A percentile compares a stretch with the other conserved stretches of the same genome.
Conservation (phyloP, 2,329 filamentous ascomycete genomes). For the Pseudogymnoascus sp. region DNA sequence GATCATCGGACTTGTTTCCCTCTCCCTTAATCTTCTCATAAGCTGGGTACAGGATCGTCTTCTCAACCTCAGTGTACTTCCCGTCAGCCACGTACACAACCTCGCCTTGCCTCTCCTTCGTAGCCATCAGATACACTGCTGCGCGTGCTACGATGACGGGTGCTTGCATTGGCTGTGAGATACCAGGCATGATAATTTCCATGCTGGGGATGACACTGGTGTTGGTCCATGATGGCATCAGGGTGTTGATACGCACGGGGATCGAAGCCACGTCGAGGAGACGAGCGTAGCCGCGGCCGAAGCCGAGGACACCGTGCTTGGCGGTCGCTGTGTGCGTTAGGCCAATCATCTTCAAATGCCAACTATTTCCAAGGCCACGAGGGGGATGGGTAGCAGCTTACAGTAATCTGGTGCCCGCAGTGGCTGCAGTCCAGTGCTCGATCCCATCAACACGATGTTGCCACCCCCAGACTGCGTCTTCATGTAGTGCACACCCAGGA, state of each 20-base stretch:
- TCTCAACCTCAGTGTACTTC: slow-evolving; percentile 49
- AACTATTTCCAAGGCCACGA: background rate
- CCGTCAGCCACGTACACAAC: slow-evolving; percentile 46
- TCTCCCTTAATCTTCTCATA: slow-evolving; percentile 31
- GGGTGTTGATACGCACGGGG: slow-evolving; percentile 49
- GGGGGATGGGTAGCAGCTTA: slow-evolving; percentile 22
- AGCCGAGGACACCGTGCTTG: slow-evolving; percentile 51
- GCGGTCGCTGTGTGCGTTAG: slow-evolving; percentile 36
- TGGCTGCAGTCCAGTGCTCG: slow-evolving; percentile 44
- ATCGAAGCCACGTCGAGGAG: slow-evolving; percentile 33
- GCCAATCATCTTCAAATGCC: background rate
- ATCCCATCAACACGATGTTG: slow-evolving; percentile 50
- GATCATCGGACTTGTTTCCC: slow-evolving; percentile 33
- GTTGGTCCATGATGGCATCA: slow-evolving; percentile 51
- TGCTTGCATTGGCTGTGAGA: slow-evolving; percentile 39
- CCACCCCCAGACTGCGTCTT: slow-evolving; percentile 41
- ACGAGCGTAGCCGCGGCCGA: slow-evolving; percentile 42
- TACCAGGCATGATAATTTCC: slow-evolving; percentile 32
- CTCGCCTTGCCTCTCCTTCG: slow-evolving; percentile 43
- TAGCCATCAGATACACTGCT: slow-evolving; percentile 45
- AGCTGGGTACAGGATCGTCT: slow-evolving; percentile 35
- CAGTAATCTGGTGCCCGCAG: slow-evolving; percentile 47
- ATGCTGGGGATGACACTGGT: slow-evolving; percentile 41
- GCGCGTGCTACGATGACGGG: slow-evolving; percentile 43
- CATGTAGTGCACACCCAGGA: slow-evolving; percentile 45